Evolutionary conservation across 108 stramenopile genomes (phyloP), one percentile per base, ranked within the genome.

Genomic region (Hondaea fermentalgiana): DNA sequence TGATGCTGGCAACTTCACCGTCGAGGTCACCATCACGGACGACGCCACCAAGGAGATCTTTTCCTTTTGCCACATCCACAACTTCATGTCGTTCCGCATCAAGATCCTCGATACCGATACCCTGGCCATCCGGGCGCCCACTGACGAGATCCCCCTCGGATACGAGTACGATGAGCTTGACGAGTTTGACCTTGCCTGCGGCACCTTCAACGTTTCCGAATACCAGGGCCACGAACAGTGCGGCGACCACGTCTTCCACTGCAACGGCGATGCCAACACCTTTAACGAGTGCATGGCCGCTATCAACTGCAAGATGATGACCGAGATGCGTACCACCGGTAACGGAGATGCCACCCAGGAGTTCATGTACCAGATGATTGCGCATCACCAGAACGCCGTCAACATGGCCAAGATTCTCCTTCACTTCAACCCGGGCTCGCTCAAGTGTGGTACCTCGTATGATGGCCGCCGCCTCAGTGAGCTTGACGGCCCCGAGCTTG

Each of bases 61-160:
- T 87, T 96, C 96, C 91, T 97, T 97, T 88, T 97, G 97, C 90
- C 97, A 97, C 89, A 94, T 96, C 51, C 95, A 95, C 91, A 87
- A 94, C 88, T 88, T 60, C 49, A 96, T 96, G 95, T 83, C 91
- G 29, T 95, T 93, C 19, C 88, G 95, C 12, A 96, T 97, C 91
- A 93, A 95, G 72, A 90, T 96, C 44, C 90, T 96, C 4, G 91
- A 95, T 17, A 58, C 90, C 51, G 93, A 89, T 44, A 93, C 88
- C 0, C 55, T 57, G 55, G 91, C 92, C 5, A 87, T 91, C 28
- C 59, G 87, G 53, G 89, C 90, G 35, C 72, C 87, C 0, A 87
- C 88, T 4, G 87, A 94, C 87, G 59, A 83, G 0, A 90, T 94
- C 16, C 89, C 72, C 42, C 44, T 96, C 5, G 92, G 89, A 3